phyloP scores from a whole-genome alignment of 108 stramenopile species.

The Cyclotella baltica region DNA sequence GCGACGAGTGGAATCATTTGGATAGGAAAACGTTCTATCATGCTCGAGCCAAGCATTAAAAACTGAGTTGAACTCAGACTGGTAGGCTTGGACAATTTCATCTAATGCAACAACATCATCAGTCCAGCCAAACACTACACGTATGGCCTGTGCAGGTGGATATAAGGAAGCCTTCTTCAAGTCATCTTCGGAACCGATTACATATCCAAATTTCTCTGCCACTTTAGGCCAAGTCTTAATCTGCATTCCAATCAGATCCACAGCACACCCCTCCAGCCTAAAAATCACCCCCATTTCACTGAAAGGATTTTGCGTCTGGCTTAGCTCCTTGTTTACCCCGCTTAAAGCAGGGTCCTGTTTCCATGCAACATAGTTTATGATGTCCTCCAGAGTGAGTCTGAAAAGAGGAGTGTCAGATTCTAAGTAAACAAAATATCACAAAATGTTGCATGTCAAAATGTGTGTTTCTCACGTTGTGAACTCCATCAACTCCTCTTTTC shows the following conservation, averaged over 20 bases:
- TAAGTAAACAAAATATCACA: neutral
- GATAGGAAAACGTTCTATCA: slow-evolving; percentile 8
- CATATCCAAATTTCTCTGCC: slow-evolving; percentile 60
- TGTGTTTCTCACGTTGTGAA: slow-evolving; percentile 56
- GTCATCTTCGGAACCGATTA: slow-evolving; percentile 57
- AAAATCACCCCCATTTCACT: slow-evolving; percentile 82
- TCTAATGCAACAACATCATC: slow-evolving; percentile 60
- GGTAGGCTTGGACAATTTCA: slow-evolving; percentile 53
- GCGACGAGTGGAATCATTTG: slow-evolving; percentile 21
- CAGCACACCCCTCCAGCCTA: slow-evolving; percentile 77
- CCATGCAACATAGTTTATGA: slow-evolving; percentile 71
- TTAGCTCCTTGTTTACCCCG: slow-evolving; percentile 70
- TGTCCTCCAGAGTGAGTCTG: slow-evolving; percentile 59
- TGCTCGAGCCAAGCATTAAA: slow-evolving; percentile 64
- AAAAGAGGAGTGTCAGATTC: neutral
- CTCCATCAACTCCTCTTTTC: slow-evolving; percentile 69
- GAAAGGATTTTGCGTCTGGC: slow-evolving; percentile 75
- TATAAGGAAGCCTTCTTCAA: slow-evolving; percentile 63
- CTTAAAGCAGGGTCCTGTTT: slow-evolving; percentile 63
- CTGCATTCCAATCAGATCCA: slow-evolving; percentile 76
- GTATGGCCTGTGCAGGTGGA: slow-evolving; percentile 67
- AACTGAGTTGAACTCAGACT: slow-evolving; percentile 52
- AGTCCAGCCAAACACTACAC: slow-evolving; percentile 70
- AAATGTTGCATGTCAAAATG: neutral
- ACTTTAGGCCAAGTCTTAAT: slow-evolving; percentile 74